These are phyloP conservation scores for Discostella stelligera DNA, from an alignment of 352 stramenopile species.

Conservation along the genomic window DNA sequence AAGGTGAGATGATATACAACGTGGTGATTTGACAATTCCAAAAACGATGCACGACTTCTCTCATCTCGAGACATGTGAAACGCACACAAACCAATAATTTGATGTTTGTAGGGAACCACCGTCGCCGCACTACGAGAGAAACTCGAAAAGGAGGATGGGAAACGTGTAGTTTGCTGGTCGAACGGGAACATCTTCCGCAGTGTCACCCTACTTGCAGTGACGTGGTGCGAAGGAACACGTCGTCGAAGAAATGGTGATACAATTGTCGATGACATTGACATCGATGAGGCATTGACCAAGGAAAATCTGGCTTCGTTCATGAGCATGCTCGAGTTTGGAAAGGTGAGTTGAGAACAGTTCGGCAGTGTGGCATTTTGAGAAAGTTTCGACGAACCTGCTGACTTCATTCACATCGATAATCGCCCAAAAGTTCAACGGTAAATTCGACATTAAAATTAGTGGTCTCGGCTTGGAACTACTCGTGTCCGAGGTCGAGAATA, in stretches of 20 bases:
- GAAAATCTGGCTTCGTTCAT: conserved; percentile 76
- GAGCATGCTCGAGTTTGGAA: conserved; percentile 78
- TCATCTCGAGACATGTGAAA: not conserved
- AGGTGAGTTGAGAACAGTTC: conserved; percentile 23
- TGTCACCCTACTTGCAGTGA: conserved; percentile 76
- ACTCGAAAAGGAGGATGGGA: conserved; percentile 53
- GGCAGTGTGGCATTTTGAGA: not conserved
- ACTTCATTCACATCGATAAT: not conserved
- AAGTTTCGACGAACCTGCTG: not conserved
- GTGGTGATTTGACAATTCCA: not conserved
- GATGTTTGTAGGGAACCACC: conserved; percentile 65
- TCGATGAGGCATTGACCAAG: conserved; percentile 69
- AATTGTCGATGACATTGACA: conserved; percentile 58
- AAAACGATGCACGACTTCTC: not conserved
- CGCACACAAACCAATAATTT: not conserved
- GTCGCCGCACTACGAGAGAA: conserved; percentile 69
- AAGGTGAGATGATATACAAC: conserved; percentile 44
- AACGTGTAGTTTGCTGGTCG: conserved; percentile 76
- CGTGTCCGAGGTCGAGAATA: conserved; percentile 80
- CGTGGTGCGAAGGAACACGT: conserved; percentile 61
- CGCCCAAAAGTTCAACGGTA: conserved; percentile 53
- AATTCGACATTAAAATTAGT: conserved; percentile 77
- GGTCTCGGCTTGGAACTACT: conserved; percentile 70
- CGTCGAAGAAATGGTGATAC: not conserved
- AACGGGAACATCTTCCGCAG: conserved; percentile 84